Conservation (phyloP, 371 early-diverging fungal species). For the Thermomucor indicae-seudaticae region DNA sequence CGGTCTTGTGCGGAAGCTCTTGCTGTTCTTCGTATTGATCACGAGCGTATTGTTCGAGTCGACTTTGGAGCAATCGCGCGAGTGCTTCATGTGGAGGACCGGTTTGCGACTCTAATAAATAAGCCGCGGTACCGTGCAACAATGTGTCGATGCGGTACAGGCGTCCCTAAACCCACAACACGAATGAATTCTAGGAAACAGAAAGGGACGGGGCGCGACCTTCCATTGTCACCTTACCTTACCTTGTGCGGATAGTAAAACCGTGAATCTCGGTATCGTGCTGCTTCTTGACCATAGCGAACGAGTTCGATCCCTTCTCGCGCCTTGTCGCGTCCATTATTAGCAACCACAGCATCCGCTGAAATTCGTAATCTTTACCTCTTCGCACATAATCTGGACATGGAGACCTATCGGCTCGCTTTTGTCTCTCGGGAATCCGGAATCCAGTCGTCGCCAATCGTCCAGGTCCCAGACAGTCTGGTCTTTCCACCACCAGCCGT, state of each 20-base stretch:
- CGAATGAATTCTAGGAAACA: too few species aligned
- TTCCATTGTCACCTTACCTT: not conserved
- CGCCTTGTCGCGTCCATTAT: not conserved
- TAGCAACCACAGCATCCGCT: not conserved
- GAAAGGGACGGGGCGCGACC: not conserved
- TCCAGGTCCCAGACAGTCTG: not conserved
- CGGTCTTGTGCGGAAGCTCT: conserved; percentile 5
- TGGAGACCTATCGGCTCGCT: conserved; percentile 12
- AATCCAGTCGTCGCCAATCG: conserved; percentile 20
- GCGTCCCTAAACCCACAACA: too few species aligned
- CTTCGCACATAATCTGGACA: conserved; percentile 10
- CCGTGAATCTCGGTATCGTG: conserved; percentile 1
- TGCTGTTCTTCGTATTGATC: conserved; percentile 9
- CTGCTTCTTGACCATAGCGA: conserved; percentile 4
- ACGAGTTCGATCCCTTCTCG: conserved; percentile 4
- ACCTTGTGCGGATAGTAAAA: conserved; percentile 8
- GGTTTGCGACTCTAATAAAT: not conserved
- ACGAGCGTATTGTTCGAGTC: conserved; percentile 13
- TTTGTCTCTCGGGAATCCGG: not conserved
- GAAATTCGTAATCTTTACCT: conserved; percentile 2
- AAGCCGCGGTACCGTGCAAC: conserved; percentile 1
- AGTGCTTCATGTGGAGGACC: not conserved
- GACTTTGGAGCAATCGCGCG: conserved; percentile 1
- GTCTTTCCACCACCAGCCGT: conserved; percentile 15
- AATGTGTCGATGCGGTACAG: conserved; percentile 6